These are phyloP conservation scores for Candida sanyaensis DNA, from an alignment of 1,139 yeast genomes.

Conservation along the genomic window DNA sequence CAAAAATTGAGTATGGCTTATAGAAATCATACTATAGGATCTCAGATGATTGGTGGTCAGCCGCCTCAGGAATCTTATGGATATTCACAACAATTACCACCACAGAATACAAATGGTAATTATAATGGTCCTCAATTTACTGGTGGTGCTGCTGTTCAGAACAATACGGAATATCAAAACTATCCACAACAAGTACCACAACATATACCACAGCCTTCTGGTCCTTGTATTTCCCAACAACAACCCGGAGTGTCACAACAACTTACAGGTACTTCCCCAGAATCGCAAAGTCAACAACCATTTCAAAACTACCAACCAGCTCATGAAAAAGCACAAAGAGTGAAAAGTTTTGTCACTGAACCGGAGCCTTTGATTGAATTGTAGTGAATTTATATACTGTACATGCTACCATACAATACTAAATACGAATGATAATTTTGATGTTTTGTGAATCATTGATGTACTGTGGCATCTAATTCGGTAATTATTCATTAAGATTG, in stretches of 20 bases:
- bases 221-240: constrained; percentile 4
- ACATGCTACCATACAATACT: too few relatives aligned
- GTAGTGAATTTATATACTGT: constrained; percentile 12
- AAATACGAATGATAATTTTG: not conserved
- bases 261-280: constrained; percentile 3
- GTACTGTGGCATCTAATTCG: too few relatives aligned
- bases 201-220: too few relatives aligned
- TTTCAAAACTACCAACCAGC: constrained; percentile 2
- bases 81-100: constrained; percentile 2
- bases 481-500: not conserved
- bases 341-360: constrained; percentile 20
- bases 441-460: not conserved
- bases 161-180: constrained; percentile 2
- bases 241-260: constrained; percentile 5
- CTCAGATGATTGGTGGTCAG: constrained; percentile 2
- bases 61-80: constrained; percentile 3
- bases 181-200: constrained; percentile 12
- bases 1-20: constrained; percentile 57
- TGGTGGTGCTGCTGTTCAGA: not conserved
- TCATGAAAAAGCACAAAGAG: not conserved
- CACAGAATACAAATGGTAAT: constrained; percentile 2
- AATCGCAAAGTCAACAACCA: constrained; percentile 1
- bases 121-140: not conserved
- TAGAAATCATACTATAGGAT: constrained; percentile 19
- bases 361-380: constrained; percentile 43